Evolutionary conservation across 257 asterid species (phyloP), one percentile per base, ranked within the genome.

Genomic region (Solanum appendiculatum): DNA sequence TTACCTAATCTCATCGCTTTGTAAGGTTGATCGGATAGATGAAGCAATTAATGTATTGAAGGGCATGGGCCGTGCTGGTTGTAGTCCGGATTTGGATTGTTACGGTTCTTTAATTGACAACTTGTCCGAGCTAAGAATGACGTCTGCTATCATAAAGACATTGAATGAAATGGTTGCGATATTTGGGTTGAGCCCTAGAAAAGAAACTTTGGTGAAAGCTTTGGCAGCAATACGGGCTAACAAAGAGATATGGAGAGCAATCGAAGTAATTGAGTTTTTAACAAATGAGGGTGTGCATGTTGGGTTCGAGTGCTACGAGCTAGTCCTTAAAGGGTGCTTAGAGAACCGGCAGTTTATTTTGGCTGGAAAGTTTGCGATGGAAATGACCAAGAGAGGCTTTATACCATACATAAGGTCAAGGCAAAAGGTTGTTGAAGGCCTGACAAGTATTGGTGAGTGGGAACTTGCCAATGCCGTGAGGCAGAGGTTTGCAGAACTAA

Each of bases 251-350:
- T 25, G 91, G 93, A 93, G 93, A 90, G 95, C 94, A 5, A 92
- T 94, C 83, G 96, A 94, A 90, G 88, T 94, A 92, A 82, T 97
- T 21, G 95, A 92, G 94, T 84, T 91, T 63, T 85, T 97, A 86
- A 95, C 92, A 86, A 87, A 86, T 7, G 88, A 88, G 46, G 93
- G 90, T 25, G 94, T 94, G 33, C 68, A 42, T 51, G 89, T 95
- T 33, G 96, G 94, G 56, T 97, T 95, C 85, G 95, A 94, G 90
- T 94, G 93, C 34, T 93, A 93, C 58, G 96, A 97, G 46, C 27
- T 68, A 89, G 96, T 87, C 23, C 93, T 97, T 40, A 95, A 94
- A 89, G 95, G 97, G 20, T 95, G 96, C 88, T 90, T 95, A 89
- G 97, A 97, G 89, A 89, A 66, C 51, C 88, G 86, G 83, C 93